These are phyloP conservation scores for Vaccinium darrowii DNA, from an alignment of 148 eudicot genomes.

Conservation along the genomic window DNA sequence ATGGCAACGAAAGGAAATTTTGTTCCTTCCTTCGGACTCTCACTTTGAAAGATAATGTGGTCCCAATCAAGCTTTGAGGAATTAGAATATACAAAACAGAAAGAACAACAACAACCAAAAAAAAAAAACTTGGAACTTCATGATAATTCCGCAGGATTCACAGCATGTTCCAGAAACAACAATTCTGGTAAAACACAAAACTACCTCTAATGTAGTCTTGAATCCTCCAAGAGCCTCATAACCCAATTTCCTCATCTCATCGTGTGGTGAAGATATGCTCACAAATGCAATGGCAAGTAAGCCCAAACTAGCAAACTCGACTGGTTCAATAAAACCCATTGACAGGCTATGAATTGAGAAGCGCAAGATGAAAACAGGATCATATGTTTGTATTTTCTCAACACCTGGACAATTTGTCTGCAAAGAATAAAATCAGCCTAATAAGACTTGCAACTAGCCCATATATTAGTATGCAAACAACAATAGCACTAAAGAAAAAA, in stretches of 20 bases:
- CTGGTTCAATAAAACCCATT: constrained; percentile 69
- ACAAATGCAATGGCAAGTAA: constrained; percentile 82
- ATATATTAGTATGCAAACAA: background rate
- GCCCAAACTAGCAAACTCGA: constrained; percentile 87
- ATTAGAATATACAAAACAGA: background rate
- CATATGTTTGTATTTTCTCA: constrained; percentile 50
- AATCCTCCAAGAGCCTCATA: no score
- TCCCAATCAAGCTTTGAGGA: no score
- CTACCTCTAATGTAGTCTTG: no score
- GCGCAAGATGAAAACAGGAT: constrained; percentile 83
- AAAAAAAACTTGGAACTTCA: background rate
- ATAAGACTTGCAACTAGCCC: constrained; percentile 6
- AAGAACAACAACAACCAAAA: background rate
- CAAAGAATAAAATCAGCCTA: constrained; percentile 18
- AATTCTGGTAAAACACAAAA: no score
- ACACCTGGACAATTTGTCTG: constrained; percentile 36
- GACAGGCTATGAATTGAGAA: constrained; percentile 78
- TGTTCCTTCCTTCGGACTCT: background rate
- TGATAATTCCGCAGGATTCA: background rate
- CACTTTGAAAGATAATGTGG: background rate
- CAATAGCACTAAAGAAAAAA: background rate
- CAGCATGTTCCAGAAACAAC: background rate
- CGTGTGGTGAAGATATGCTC: constrained; percentile 80
- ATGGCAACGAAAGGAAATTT: background rate
- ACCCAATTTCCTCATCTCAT: constrained; percentile 75